Evolutionary conservation across 2,329 filamentous ascomycete species (phyloP).

Genomic region (Penicillium concentricum): DNA sequence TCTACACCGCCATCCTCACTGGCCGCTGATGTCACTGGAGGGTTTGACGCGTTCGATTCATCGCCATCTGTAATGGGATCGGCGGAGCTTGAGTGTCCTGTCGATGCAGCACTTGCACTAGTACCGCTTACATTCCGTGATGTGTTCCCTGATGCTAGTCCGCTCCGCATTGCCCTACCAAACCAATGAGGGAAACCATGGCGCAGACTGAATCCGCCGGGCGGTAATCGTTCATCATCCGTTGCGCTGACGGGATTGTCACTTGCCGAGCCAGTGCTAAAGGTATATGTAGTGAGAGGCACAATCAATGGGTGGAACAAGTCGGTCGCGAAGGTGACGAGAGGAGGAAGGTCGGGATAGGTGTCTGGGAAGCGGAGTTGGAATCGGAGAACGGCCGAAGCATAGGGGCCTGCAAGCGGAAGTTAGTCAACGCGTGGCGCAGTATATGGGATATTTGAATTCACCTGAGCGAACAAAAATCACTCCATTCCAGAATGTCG

Average conservation of each 20-base stretch:
- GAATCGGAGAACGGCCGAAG: slow-evolving; percentile 82
- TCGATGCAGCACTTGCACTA: slow-evolving; percentile 19
- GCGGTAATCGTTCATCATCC: slow-evolving; percentile 78
- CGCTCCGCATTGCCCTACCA: slow-evolving; percentile 54
- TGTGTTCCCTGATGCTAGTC: slow-evolving; percentile 32
- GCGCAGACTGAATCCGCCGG: slow-evolving; percentile 83
- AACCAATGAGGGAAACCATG: slow-evolving; percentile 94
- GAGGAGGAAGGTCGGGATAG: slow-evolving; percentile 76
- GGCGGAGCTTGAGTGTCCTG: not conserved
- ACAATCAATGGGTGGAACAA: slow-evolving; percentile 94
- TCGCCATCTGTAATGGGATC: not conserved
- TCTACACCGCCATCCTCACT: not conserved
- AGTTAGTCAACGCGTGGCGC: not conserved
- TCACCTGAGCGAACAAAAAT: slow-evolving; percentile 86
- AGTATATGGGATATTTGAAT: not conserved
- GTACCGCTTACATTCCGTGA: slow-evolving; percentile 48
- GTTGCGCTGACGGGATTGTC: slow-evolving; percentile 77
- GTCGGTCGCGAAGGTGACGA: slow-evolving; percentile 86
- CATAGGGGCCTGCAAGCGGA: slow-evolving; percentile 72
- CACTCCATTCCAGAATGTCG: slow-evolving; percentile 83
- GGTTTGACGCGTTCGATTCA: slow-evolving; percentile 1
- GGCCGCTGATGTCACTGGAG: not conserved
- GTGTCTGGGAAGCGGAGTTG: slow-evolving; percentile 80
- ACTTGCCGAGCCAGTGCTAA: slow-evolving; percentile 74
- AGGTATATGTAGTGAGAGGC: slow-evolving; percentile 90